A percentile compares a stretch with the other conserved stretches of the same genome.
Evolutionary conservation across 768 basidiomycete genomes (phyloP).

Genomic region (Hydnum rufescens): DNA sequence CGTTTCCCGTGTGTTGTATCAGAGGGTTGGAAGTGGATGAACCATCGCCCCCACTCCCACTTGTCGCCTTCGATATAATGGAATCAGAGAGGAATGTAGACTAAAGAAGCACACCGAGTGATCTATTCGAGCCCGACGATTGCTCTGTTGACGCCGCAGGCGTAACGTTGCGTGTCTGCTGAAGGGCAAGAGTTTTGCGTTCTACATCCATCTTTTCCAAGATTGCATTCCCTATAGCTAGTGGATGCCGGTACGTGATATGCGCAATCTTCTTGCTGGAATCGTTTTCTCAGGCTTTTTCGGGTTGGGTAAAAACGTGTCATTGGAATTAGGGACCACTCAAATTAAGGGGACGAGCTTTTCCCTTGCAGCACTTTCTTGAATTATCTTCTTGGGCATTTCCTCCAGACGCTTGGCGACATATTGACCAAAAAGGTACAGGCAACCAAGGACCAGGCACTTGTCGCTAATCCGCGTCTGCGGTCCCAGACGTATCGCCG

Average conservation of each 20-base stretch:
- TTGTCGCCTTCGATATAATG: neutral
- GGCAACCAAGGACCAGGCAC: slow-evolving; percentile 35
- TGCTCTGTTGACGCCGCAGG: no score
- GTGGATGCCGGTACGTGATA: slow-evolving; percentile 52
- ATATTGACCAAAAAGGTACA: slow-evolving; percentile 45
- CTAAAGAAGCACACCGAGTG: neutral
- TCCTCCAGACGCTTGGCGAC: slow-evolving; percentile 43
- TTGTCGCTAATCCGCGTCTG: slow-evolving; percentile 27
- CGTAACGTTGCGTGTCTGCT: slow-evolving; percentile 12
- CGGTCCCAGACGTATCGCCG: slow-evolving; percentile 31
- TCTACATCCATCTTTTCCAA: slow-evolving; percentile 64
- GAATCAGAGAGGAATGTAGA: neutral
- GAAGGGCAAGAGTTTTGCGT: slow-evolving; percentile 36
- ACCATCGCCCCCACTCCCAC: neutral
- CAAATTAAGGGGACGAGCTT: no score
- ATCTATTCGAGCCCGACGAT: no score
- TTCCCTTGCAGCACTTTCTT: slow-evolving; percentile 43
- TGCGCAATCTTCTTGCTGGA: slow-evolving; percentile 52
- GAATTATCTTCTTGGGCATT: slow-evolving; percentile 37
- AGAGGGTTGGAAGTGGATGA: no score
- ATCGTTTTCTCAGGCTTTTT: slow-evolving; percentile 51
- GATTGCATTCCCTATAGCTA: slow-evolving; percentile 43
- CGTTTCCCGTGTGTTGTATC: no score
- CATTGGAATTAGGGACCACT: no score
- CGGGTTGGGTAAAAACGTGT: neutral